Base-by-base conservation (phyloP, 2,329 filamentous ascomycete genomes). In the Cryphonectria naterciae region DNA sequence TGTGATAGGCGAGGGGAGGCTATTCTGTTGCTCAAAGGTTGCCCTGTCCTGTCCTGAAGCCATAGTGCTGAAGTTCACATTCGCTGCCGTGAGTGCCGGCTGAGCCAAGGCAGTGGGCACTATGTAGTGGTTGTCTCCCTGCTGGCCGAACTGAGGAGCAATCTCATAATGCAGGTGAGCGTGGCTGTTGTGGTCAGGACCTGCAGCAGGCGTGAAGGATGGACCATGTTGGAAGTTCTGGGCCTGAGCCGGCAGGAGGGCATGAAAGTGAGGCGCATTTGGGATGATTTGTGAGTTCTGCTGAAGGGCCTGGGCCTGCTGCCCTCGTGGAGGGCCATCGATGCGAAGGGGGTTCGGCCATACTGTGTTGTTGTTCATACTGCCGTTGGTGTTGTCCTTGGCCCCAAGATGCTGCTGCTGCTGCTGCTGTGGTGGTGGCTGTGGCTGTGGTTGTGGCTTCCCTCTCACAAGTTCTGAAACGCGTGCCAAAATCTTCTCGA, bases 1-100 rank as follows among this genome's bases (percentile, higher is more conserved):
- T 11, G 66, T 39, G 10, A 68, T 52, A n/a, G 58, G 41, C 19
- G 56, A 49, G 25, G 56, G 66, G 56, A 65, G 63, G 6, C 56
- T 58, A 15, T 49, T 61, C 54, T 56, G 61, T 28, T 68, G 56
- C 17, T 62, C 46, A 22, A 32, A 35, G 32, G 10, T n/a, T 32
- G 58, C 56, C 10, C 28, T 15, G 63, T 32, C 28, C 13, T 46
- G 63, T 22, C n/a, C 43, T 32, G 43, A 2, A 13, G 43, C 41
- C 8, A 64, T 19, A 25, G 25, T 15, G 25, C 61, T 13, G n/a
- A 64, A 43, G 25, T 46, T 43, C 8, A 39, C 61, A 41, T 64
- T 64, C 8, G 37, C 61, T 11, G 37, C 61, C 61, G 39, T 25
- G 37, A 43, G 37, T 19, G 35, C 25, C 8, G 61, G 41, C n/a